phyloP scores from a whole-genome alignment of 2,329 filamentous ascomycete species.

The Alternaria hordeiaustralica region DNA sequence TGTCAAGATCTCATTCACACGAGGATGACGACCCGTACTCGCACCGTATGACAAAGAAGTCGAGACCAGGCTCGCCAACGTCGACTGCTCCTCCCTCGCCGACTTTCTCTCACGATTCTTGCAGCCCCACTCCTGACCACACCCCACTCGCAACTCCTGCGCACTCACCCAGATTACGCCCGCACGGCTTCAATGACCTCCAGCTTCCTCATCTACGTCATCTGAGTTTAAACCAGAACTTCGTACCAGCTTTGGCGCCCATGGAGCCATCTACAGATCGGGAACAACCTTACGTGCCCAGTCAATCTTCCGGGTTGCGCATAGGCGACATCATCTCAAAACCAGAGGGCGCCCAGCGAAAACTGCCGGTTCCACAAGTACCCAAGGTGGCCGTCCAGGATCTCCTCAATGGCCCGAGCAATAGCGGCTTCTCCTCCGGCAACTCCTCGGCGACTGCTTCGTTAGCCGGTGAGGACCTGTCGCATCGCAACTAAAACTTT shows the following conservation, averaged over 20 bases:
- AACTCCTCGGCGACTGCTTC: conserved; percentile 80
- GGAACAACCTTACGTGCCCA: conserved; percentile 65
- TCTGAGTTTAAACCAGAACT: conserved; percentile 66
- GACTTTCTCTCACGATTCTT: conserved; percentile 93
- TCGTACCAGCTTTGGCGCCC: conserved; percentile 69
- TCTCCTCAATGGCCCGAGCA: conserved; percentile 66
- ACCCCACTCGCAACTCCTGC: conserved; percentile 98
- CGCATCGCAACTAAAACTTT: conserved; percentile 41
- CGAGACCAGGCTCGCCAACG: conserved; percentile 90
- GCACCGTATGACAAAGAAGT: conserved; percentile 82
- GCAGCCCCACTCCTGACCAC: conserved; percentile 94
- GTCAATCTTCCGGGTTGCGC: conserved; percentile 70
- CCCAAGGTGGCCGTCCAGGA: conserved; percentile 89
- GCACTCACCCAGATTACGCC: conserved; percentile 88
- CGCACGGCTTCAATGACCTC: conserved; percentile 72
- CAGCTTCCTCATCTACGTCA: conserved; percentile 88
- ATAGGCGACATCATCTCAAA: conserved; percentile 93
- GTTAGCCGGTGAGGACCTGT: conserved; percentile 65
- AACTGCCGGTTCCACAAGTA: conserved; percentile 89
- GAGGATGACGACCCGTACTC: conserved; percentile 82
- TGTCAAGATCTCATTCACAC: conserved; percentile 87
- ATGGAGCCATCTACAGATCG: conserved; percentile 72
- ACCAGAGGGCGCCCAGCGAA: conserved; percentile 84
- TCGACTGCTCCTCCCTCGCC: conserved; percentile 95
- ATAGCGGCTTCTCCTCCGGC: conserved; percentile 72